phyloP scores from a whole-genome alignment of 495 filamentous ascomycete genomes.

The Echria macrotheca region DNA sequence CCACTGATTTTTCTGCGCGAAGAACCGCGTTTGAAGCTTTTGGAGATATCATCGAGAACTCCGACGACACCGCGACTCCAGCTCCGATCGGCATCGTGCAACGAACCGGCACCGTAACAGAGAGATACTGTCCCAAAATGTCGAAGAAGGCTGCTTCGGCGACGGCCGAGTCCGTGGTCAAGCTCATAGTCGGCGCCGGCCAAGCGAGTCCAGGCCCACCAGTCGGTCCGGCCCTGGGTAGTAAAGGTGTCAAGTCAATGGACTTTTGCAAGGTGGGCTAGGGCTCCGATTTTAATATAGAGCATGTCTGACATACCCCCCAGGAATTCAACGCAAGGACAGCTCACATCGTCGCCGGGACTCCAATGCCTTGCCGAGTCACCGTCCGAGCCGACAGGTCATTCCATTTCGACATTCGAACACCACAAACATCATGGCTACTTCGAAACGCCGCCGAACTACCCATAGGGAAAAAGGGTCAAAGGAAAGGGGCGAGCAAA shows the following conservation, averaged over 20 bases:
- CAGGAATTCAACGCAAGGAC: conserved; percentile 99
- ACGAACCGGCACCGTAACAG: not conserved
- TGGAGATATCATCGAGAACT: not conserved
- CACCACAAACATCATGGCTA: conserved; percentile 84
- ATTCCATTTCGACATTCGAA: conserved; percentile 90
- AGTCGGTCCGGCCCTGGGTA: conserved; percentile 92
- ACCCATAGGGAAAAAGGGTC: conserved; percentile 63
- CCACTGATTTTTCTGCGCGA: not conserved
- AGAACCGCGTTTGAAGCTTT: too few relatives aligned
- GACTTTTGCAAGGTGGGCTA: conserved; percentile 95
- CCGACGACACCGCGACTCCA: not conserved
- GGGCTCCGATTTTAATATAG: too few relatives aligned
- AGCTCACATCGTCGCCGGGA: conserved; percentile 72
- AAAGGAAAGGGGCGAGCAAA: conserved; percentile 69
- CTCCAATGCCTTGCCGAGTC: conserved; percentile 82
- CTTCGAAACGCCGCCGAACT: conserved; percentile 79
- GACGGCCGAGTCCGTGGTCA: conserved; percentile 73
- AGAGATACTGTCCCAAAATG: too few relatives aligned
- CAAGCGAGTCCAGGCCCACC: conserved; percentile 95
- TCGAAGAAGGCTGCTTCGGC: conserved; percentile 58
- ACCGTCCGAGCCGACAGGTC: conserved; percentile 90
- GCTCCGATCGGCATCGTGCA: too few relatives aligned
- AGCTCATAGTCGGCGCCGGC: conserved; percentile 96
- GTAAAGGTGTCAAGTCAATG: conserved; percentile 98
- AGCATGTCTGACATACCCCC: too few relatives aligned